Evolutionary conservation across 345 rosid genomes (phyloP).

Genomic region (Chamaenerion angustifolium): DNA sequence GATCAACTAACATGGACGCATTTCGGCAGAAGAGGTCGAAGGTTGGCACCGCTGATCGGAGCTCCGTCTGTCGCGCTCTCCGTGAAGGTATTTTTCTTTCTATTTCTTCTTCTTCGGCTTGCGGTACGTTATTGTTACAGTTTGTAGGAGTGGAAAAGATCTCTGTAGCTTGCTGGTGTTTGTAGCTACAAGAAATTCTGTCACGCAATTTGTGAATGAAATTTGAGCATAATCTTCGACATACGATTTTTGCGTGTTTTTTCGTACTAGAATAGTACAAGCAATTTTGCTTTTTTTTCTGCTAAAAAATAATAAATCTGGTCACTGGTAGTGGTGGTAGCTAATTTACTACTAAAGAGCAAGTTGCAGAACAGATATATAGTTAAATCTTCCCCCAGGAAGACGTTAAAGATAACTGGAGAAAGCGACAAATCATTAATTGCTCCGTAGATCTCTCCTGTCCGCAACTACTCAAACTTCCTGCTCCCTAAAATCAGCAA

Average conservation of each 20-base stretch:
- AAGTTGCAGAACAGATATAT: no score
- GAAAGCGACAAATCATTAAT: no score
- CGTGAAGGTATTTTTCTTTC: not conserved
- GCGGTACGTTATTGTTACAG: not conserved
- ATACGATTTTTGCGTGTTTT: no score
- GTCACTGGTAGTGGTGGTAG: no score
- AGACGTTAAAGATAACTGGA: no score
- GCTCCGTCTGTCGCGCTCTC: conserved; percentile 11
- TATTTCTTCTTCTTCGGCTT: not conserved
- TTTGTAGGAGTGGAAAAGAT: not conserved
- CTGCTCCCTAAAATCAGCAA: no score
- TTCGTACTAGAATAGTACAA: no score
- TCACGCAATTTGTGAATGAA: not conserved
- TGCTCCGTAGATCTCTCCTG: no score
- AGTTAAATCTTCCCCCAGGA: no score
- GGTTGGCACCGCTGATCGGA: conserved; percentile 14
- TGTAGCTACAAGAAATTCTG: not conserved
- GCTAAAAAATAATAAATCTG: no score
- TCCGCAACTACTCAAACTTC: no score
- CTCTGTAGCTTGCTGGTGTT: not conserved
- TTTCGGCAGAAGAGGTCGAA: conserved; percentile 24
- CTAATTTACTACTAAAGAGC: no score
- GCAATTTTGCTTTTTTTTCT: not conserved
- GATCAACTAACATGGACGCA: conserved; percentile 39
- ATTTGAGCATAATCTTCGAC: not conserved